Percentiles rank a stretch among this genome's conserved stretches.
These are phyloP conservation scores for Lobosporangium transversale DNA, from an alignment of 192 early-diverging fungal species.

Conservation along the genomic window DNA sequence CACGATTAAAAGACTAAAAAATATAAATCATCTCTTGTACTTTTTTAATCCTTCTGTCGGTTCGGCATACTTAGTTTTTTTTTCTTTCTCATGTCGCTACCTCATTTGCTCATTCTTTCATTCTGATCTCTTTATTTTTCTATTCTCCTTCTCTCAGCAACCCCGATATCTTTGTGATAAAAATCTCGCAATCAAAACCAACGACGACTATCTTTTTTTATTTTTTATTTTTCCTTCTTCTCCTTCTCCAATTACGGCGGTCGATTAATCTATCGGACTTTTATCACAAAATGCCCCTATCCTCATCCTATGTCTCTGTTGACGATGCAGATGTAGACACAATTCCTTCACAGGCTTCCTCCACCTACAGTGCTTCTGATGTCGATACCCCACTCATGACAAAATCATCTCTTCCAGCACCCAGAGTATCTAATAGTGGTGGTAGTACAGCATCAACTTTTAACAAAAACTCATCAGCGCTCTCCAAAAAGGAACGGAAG, in stretches of 20 bases:
- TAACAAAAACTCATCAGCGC: background rate
- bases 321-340: background rate
- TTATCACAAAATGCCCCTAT: background rate
- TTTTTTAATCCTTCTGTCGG: too few relatives aligned
- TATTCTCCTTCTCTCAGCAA: too few relatives aligned
- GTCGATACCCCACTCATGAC: conserved; percentile 30
- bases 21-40: too few relatives aligned
- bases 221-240: too few relatives aligned
- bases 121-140: background rate
- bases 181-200: too few relatives aligned
- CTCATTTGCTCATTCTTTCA: background rate
- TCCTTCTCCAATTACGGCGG: background rate
- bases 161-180: too few relatives aligned
- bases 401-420: conserved; percentile 9
- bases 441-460: background rate
- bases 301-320: conserved; percentile 16
- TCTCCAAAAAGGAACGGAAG: background rate
- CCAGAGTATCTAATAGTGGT: too few relatives aligned
- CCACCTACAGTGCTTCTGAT: conserved; percentile 29
- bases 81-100: background rate
- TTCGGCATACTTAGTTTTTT: background rate
- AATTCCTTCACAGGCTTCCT: conserved; percentile 12
- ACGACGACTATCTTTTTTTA: too few relatives aligned
- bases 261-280: background rate
- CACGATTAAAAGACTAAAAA: too few relatives aligned